Conservation (phyloP, 2,329 filamentous ascomycete genomes). For the Curvularia sp. region DNA sequence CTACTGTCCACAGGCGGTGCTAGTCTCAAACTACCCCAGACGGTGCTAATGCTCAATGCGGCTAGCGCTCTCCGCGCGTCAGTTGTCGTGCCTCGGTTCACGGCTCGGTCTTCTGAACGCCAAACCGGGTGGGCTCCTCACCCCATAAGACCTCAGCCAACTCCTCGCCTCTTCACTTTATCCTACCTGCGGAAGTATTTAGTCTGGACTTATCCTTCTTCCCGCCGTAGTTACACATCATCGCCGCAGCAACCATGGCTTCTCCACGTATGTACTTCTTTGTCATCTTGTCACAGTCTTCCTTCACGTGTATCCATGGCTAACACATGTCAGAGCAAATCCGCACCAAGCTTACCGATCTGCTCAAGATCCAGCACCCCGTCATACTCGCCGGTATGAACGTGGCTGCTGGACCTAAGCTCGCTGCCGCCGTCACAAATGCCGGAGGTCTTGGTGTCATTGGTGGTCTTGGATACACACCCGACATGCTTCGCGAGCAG, state of each 20-base stretch:
- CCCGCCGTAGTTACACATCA: constrained; percentile 1
- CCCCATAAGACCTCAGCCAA: constrained; percentile 24
- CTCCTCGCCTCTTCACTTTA: constrained; percentile 17
- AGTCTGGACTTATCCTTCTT: constrained; percentile 4
- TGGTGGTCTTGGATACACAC: constrained; percentile 93
- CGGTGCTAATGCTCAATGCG: constrained; percentile 12
- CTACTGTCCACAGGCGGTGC: neutral
- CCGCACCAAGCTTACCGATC: constrained; percentile 90
- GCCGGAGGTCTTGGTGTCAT: constrained; percentile 96
- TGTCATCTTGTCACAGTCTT: neutral
- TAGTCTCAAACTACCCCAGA: constrained; percentile 22
- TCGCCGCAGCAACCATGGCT: constrained; percentile 63
- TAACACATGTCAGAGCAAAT: constrained; percentile 71
- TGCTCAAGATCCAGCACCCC: constrained; percentile 97
- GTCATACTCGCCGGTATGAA: constrained; percentile 98
- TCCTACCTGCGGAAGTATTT: constrained; percentile 1
- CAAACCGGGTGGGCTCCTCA: constrained; percentile 21
- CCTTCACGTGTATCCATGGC: constrained; percentile 34
- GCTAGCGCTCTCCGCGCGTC: constrained; percentile 24
- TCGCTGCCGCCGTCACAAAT: constrained; percentile 96
- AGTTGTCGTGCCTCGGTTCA: constrained; percentile 36
- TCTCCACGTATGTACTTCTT: constrained; percentile 73
- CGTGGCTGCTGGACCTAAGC: constrained; percentile 93
- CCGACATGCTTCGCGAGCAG: constrained; percentile 95
- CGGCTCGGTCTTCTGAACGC: constrained; percentile 23